These are phyloP conservation scores for Aplosporella prunicola DNA, from an alignment of 2,329 filamentous ascomycete species.

Conservation along the genomic window DNA sequence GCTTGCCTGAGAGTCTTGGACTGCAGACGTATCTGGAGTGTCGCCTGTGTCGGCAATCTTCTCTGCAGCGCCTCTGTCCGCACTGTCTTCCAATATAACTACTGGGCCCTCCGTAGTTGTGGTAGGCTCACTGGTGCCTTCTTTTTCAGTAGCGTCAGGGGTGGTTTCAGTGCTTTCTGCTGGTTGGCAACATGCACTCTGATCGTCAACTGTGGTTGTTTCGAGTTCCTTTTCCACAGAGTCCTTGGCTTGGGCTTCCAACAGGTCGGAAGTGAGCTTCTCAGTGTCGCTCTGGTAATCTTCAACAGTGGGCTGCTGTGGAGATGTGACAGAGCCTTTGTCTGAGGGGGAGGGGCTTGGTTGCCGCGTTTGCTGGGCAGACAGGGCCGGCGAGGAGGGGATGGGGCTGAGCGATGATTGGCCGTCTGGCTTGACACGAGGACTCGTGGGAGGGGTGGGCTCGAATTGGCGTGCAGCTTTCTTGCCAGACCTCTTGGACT, in stretches of 20 bases:
- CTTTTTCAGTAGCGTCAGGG: too few relatives aligned
- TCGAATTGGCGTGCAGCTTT: conserved; percentile 7
- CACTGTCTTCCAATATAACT: too few relatives aligned
- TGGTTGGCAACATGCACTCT: too few relatives aligned
- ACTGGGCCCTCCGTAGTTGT: too few relatives aligned
- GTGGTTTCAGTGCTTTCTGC: too few relatives aligned
- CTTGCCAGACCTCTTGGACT: too few relatives aligned
- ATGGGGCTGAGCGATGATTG: conserved; percentile 3
- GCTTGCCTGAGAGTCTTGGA: too few relatives aligned
- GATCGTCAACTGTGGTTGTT: neutral
- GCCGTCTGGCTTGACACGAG: conserved; percentile 7
- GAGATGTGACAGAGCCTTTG: conserved; percentile 4
- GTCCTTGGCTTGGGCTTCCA: neutral
- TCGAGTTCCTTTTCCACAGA: neutral
- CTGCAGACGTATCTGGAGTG: too few relatives aligned
- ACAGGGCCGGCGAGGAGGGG: conserved; percentile 7
- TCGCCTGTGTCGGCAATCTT: too few relatives aligned
- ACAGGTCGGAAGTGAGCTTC: neutral
- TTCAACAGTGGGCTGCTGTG: conserved; percentile 9
- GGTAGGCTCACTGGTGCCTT: too few relatives aligned
- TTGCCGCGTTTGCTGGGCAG: conserved; percentile 4
- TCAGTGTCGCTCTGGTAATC: conserved; percentile 9
- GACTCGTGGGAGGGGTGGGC: conserved; percentile 9
- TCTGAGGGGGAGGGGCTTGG: conserved; percentile 6
- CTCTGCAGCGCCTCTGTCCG: too few relatives aligned